These are phyloP conservation scores for Pyracantha coccinea DNA, from an alignment of 331 rosid species.

Conservation along the genomic window DNA sequence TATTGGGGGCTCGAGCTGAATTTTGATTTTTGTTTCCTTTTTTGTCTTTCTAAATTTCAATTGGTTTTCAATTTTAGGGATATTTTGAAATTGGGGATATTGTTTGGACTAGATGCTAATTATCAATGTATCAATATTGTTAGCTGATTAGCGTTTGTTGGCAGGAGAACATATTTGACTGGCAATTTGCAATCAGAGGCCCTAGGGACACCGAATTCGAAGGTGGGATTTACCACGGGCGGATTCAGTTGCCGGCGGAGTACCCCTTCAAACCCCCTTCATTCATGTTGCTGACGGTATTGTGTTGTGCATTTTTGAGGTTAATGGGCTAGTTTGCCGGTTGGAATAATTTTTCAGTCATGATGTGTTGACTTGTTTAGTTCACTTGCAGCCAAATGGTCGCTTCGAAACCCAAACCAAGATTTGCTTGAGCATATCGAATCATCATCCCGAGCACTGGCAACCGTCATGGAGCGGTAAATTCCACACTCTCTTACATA, in stretches of 20 bases:
- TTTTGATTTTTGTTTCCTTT: background rate
- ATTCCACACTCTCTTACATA: background rate
- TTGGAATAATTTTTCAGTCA: background rate
- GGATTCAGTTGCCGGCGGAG: slow-evolving; percentile 88
- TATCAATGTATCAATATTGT: background rate
- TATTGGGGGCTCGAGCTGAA: slow-evolving; percentile 4
- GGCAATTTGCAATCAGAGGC: slow-evolving; percentile 96
- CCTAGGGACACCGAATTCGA: slow-evolving; percentile 79
- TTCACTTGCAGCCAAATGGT: slow-evolving; percentile 67
- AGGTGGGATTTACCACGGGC: slow-evolving; percentile 96
- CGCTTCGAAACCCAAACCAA: slow-evolving; percentile 95
- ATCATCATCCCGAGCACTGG: slow-evolving; percentile 99
- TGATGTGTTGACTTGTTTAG: slow-evolving; percentile 12
- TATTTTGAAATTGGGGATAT: background rate
- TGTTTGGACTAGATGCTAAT: background rate
- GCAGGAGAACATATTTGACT: slow-evolving; percentile 96
- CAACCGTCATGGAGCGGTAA: slow-evolving; percentile 98
- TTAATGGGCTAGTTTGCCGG: background rate
- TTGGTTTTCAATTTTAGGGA: background rate
- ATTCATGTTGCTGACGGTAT: slow-evolving; percentile 80
- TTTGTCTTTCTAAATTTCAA: background rate
- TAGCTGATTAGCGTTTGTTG: background rate
- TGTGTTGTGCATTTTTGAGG: background rate
- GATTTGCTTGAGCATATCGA: slow-evolving; percentile 96
- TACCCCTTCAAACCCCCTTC: slow-evolving; percentile 99